Evolutionary conservation across 202 grass and related monocot species (phyloP), one percentile per base, ranked within the genome.

Genomic region (Setaria viridis): DNA sequence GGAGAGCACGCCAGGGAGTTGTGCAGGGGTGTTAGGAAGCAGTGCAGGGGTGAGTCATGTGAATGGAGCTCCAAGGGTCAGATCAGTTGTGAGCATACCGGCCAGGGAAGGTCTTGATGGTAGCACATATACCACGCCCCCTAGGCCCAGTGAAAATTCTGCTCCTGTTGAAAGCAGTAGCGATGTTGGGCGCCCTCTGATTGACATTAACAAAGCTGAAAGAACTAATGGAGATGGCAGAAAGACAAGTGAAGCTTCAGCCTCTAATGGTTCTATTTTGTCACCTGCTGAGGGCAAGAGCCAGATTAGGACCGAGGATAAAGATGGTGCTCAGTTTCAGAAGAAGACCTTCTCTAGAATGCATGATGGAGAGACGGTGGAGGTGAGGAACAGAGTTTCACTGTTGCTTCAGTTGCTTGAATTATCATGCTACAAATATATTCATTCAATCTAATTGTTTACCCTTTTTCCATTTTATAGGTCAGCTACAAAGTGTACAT

Each of bases 401-500:
- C 13, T 77, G 20, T 87, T 57, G 15, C 41, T 81, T 85, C 45
- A 43, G 82, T 29, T 62, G 33, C 14, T 79, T 39, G 25, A 66
- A 83, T 62, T 53, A 9, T 34, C 15, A 49, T 43, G 14, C 35
- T 37, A 48, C 11, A 43, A 55, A 48, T 70, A 64, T 93, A 72
- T 42, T 65, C 78, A 60, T 50, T 49, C 49, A 45, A 64, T 73
- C 56, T 81, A 58, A 86, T 74, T 91, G 2, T 84, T 93, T 4
- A 20, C 41, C 77, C 53, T 89, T 73, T 70, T 87, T 90, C 33
- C 68, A 62, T 82, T 84, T 90, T 77, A 42, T 72, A 96, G 96
- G 96, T 99, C 62, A 96, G 92, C 82, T 99, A 99, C 85, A 94
- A 99, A 54, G 97, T 99, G 77, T 94, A 97, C 87, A 99, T 99